A percentile compares a stretch with the other conserved stretches of the same genome.
Conservation (phyloP, 305 asterid genomes). For the Rubia balearica region DNA sequence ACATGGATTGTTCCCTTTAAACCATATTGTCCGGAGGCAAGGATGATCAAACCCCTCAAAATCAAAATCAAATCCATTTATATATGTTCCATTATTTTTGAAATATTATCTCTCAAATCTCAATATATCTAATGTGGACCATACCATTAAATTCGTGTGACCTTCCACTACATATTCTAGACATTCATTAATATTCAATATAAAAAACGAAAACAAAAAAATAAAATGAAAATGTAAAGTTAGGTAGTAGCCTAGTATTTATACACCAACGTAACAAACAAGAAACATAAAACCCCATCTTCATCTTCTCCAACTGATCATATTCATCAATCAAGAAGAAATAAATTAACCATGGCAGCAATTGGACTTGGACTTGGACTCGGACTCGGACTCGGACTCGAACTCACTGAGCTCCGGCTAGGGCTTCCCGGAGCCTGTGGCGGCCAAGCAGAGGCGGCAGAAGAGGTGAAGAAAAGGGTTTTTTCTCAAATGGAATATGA, state of each 20-base stretch:
- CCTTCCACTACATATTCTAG: slow-evolving; percentile 16
- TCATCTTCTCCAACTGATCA: background rate
- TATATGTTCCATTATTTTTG: background rate
- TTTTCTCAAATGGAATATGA: slow-evolving; percentile 36
- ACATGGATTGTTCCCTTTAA: slow-evolving; percentile 54
- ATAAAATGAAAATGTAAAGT: background rate
- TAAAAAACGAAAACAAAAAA: background rate
- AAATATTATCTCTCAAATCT: background rate
- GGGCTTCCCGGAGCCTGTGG: slow-evolving; percentile 58
- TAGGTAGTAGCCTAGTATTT: background rate
- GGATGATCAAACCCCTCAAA: slow-evolving; percentile 21
- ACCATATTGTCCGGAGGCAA: slow-evolving; percentile 25
- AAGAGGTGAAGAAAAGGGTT: slow-evolving; percentile 57
- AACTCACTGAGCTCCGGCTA: slow-evolving; percentile 69
- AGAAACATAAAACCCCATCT: background rate
- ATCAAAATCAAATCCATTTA: background rate
- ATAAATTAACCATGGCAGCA: slow-evolving; percentile 6
- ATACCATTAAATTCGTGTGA: slow-evolving; percentile 35
- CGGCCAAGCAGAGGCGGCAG: slow-evolving; percentile 23
- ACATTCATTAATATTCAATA: background rate
- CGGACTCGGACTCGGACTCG: slow-evolving; percentile 40
- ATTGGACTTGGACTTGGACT: slow-evolving; percentile 32
- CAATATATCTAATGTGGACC: slow-evolving; percentile 39
- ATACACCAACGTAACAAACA: background rate
- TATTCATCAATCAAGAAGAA: background rate